Conservation (phyloP, 495 filamentous ascomycete species). For the Hyphodiscus hymeniophilus region DNA sequence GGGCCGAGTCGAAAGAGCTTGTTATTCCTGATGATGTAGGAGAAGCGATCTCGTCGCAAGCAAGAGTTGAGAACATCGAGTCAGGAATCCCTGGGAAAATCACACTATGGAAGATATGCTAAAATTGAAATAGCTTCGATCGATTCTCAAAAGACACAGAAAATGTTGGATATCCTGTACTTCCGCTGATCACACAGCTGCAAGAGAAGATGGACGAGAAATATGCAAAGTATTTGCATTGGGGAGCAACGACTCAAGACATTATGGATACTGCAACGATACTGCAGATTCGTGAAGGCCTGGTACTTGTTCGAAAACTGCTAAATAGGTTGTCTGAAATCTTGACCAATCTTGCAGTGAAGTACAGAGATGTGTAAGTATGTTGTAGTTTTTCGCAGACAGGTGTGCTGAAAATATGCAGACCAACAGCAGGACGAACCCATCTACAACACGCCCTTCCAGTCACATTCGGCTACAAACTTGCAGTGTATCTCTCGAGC, state of each 20-base stretch:
- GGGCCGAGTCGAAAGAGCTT: conserved; percentile 34
- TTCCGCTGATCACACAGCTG: conserved; percentile 41
- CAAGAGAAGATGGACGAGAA: conserved; percentile 31
- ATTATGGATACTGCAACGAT: conserved; percentile 44
- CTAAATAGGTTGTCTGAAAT: conserved; percentile 30
- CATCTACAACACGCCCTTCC: conserved; percentile 44
- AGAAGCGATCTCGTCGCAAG: conserved; percentile 29
- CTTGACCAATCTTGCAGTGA: conserved; percentile 29
- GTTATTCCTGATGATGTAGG: conserved; percentile 39
- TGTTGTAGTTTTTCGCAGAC: too few relatives aligned
- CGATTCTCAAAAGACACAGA: conserved; percentile 37
- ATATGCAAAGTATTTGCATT: conserved; percentile 42
- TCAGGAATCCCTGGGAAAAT: conserved; percentile 9
- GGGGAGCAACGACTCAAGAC: conserved; percentile 50
- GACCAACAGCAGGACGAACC: conserved; percentile 42
- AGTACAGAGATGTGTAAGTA: conserved; percentile 32
- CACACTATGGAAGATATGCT: background rate
- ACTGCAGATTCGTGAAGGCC: conserved; percentile 39
- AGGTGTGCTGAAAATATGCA: background rate
- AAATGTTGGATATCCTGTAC: conserved; percentile 45
- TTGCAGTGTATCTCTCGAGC: conserved; percentile 35
- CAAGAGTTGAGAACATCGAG: conserved; percentile 23
- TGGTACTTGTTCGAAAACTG: conserved; percentile 33
- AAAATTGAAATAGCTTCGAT: background rate
- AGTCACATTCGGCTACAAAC: conserved; percentile 42